Evolutionary conservation across 176 grass and related monocot genomes (phyloP), one percentile per base, ranked within the genome.

Genomic region (Musa schizocarpa): DNA sequence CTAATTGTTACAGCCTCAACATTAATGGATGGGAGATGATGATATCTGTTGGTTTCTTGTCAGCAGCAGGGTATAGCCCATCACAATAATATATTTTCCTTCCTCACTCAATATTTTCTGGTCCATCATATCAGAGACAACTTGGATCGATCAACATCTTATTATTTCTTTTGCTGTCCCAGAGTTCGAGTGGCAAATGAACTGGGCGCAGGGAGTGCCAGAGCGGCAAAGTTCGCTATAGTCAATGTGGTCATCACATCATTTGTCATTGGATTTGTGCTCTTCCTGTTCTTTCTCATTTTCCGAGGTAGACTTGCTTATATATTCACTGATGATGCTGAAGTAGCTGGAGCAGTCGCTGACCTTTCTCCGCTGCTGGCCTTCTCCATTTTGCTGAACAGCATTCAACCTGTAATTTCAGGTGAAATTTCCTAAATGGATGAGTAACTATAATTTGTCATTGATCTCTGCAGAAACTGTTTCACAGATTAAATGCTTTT

Each of bases 11-110:
- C 79, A 93, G 94, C 84, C 73, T 98, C 43, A 98, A 93, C 14
- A 98, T 93, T 81, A 98, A 91, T 56, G 95, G 88, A n/a, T 98
- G 88, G 95, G 86, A 93, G 80, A 93, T 93, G 90, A 98, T 98
- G 90, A 89, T 93, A 17, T 87, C 90, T 17, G 22, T 98, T 0
- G 90, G 90, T 48, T 93, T 97, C 52, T 62, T 93, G 72, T 72
- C 80, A 20, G 86, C 90, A 69, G 85, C 78, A 63, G 94, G 94
- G 93, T 96, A 81, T 25, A 10, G 13, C 1, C 70, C 19, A 54
- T n/a, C 24, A 12, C 9, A 53, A 8, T 25, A 5, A 25, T 54
- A 7, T 73, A 12, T 73, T 53, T 12, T 73, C 43, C 53, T 54
- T 23, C 11, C 50, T 22, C 22, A 19, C 61, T 61, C 53, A 52